These are phyloP conservation scores for Aspergillus ustus DNA, from an alignment of 2,329 filamentous ascomycete species.

Conservation along the genomic window DNA sequence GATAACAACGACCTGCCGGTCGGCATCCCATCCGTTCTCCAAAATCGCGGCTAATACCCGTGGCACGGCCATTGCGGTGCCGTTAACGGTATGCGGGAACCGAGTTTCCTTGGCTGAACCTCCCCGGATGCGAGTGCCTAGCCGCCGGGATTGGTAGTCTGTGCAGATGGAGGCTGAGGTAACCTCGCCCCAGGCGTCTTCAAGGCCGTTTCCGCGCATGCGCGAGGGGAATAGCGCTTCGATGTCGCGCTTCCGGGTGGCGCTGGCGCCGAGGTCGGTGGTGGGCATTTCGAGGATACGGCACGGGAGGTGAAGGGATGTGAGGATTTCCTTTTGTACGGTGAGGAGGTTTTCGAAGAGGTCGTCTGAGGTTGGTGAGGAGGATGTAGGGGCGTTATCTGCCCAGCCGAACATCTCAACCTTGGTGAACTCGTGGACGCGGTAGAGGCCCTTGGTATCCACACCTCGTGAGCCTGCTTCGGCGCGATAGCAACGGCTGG, in stretches of 20 bases:
- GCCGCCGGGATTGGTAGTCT: slow-evolving; percentile 86
- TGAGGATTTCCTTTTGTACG: slow-evolving; percentile 83
- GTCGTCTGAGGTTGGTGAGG: slow-evolving; percentile 38
- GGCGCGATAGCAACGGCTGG: slow-evolving; percentile 91
- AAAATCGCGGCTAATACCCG: slow-evolving; percentile 85
- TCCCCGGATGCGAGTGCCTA: slow-evolving; percentile 73
- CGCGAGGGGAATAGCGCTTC: slow-evolving; percentile 92
- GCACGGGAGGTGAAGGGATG: slow-evolving; percentile 76
- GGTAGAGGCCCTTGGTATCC: slow-evolving; percentile 92
- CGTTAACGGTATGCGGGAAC: slow-evolving; percentile 91
- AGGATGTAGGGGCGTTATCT: slow-evolving; percentile 48
- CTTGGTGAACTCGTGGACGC: slow-evolving; percentile 98
- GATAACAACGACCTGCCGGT: slow-evolving; percentile 68
- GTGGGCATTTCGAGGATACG: slow-evolving; percentile 93
- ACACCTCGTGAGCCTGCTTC: slow-evolving; percentile 89
- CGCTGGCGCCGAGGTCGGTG: slow-evolving; percentile 85
- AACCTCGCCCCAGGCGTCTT: slow-evolving; percentile 88
- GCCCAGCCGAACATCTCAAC: slow-evolving; percentile 98
- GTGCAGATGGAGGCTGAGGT: slow-evolving; percentile 90
- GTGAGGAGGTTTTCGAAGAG: slow-evolving; percentile 84
- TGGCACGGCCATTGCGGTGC: slow-evolving; percentile 89
- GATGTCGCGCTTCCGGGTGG: slow-evolving; percentile 85
- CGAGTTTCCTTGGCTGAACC: slow-evolving; percentile 54
- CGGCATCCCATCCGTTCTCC: slow-evolving; percentile 87
- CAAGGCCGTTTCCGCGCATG: slow-evolving; percentile 41